Conservation (phyloP, 2,329 filamentous ascomycete species). For the Coniochaeta pulveracea region DNA sequence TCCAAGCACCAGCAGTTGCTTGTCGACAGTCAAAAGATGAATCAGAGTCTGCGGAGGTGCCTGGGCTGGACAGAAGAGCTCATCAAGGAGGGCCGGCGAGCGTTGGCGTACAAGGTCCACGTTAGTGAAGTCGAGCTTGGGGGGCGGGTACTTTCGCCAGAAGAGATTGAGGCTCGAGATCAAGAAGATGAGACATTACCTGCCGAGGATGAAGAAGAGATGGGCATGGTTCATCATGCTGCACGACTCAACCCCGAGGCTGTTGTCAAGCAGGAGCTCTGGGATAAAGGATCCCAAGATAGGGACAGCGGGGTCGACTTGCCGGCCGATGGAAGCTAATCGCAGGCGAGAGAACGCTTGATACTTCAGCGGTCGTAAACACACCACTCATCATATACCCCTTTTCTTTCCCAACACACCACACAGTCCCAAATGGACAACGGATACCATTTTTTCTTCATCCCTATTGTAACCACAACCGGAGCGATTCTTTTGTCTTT, state of each 20-base stretch:
- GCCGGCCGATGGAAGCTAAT: slow-evolving; percentile 24
- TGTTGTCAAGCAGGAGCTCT: slow-evolving; percentile 21
- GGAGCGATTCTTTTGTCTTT: neutral
- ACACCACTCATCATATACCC: slow-evolving; percentile 3
- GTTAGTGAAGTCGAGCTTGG: slow-evolving; percentile 73
- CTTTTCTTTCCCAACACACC: neutral
- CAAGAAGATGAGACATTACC: slow-evolving; percentile 15
- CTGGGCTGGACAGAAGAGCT: slow-evolving; percentile 82
- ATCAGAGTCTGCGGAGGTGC: slow-evolving; percentile 84
- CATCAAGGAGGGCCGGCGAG: slow-evolving; percentile 79
- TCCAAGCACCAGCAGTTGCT: slow-evolving; percentile 82
- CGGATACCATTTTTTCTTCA: neutral
- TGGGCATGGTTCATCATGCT: slow-evolving; percentile 9
- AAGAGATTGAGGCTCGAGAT: slow-evolving; percentile 30
- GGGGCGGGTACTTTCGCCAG: slow-evolving; percentile 62
- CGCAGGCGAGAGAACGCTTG: neutral
- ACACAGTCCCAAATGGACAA: neutral
- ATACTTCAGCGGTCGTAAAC: neutral
- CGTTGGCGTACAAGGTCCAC: slow-evolving; percentile 70
- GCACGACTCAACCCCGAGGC: slow-evolving; percentile 12
- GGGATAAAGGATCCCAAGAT: slow-evolving; percentile 22
- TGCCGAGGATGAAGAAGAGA: slow-evolving; percentile 17
- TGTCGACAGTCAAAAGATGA: slow-evolving; percentile 86
- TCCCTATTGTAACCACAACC: neutral
- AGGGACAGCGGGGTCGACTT: slow-evolving; percentile 42